Evolutionary conservation across 345 rosid species (phyloP), one percentile per base, ranked within the genome.

Genomic region (Linum trigynum): DNA sequence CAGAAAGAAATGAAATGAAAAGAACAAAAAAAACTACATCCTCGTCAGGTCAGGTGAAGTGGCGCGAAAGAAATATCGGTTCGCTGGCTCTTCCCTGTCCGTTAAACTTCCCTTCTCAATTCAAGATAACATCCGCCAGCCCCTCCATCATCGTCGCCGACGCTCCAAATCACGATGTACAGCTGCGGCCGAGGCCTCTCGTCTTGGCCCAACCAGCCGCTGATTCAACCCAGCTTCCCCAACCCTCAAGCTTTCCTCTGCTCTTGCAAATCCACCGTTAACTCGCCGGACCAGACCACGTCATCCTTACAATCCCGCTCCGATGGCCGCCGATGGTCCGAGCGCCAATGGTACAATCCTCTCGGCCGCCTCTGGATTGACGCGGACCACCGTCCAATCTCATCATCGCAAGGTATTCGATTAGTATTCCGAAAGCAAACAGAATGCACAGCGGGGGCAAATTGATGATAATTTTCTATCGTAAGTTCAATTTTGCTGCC

Each of bases 321-420:
- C 17, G 68, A 76, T 74, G 65, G 63, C 75, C 81, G 79, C 65
- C 76, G 76, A 53, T 75, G 80, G 85, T 3, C 32, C 32, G 32
- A 23, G 32, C 32, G 53, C 14, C 53, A 12, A 10, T 48, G 9
- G 15, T 48, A 67, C 65, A 73, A 74, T 36, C 80, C 83, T 7
- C 75, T 76, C 57, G 57, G 74, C 71, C 96, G 96, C 75, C 78
- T 72, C 23, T 89, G 96, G 96, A 59, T 79, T 23, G 86, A 79
- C 67, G 74, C 83, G 71, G 85, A 85, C 73, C 74, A 74, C 3
- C 14, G 53, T 48, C 53, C 53, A 1, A 74, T 79, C 51, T 67
- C 68, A 38, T 67, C 80, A 55, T 74, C 84, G 55, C 71, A 81
- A 74, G 83, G 91, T 88, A 5, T 7, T 57, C 2, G 3, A 57